phyloP scores from a whole-genome alignment of 1,284 basidiomycete species.

The Trichosporon faecale region DNA sequence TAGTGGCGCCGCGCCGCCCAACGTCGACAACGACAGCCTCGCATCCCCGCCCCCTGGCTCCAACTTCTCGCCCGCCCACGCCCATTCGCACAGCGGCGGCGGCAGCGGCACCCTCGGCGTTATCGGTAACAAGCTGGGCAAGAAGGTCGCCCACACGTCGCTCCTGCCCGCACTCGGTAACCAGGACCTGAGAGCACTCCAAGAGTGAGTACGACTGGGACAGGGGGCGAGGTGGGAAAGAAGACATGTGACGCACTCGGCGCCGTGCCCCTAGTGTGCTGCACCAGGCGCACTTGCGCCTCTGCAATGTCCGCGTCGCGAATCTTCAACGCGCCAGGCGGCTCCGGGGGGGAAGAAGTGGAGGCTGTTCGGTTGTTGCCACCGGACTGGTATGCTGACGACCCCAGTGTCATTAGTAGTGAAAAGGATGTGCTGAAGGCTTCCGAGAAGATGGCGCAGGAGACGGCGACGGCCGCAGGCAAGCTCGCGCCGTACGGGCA shows the following conservation, averaged over 20 bases:
- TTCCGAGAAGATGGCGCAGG: conserved; percentile 60
- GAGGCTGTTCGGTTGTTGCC: neutral
- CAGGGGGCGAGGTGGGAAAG: neutral
- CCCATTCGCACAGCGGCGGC: neutral
- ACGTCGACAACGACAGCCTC: conserved; percentile 12
- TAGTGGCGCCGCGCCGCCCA: neutral
- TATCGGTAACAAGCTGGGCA: conserved; percentile 42
- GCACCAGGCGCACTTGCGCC: neutral
- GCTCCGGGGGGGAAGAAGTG: neutral
- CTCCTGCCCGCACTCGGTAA: conserved; percentile 70
- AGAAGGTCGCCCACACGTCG: conserved; percentile 46
- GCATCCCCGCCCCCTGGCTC: conserved; percentile 6
- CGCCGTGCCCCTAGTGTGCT: neutral
- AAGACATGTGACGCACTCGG: neutral
- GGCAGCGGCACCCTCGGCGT: conserved; percentile 26
- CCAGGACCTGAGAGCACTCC: conserved; percentile 73
- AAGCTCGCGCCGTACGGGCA: conserved; percentile 73
- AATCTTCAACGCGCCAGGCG: neutral
- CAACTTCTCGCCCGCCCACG: conserved; percentile 7
- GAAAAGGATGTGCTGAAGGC: conserved; percentile 78
- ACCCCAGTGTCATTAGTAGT: conserved; percentile 70
- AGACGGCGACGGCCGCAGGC: conserved; percentile 72
- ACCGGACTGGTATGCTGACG: conserved; percentile 8
- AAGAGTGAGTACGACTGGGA: conserved; percentile 53
- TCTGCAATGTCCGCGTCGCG: neutral